A percentile compares a stretch with the other conserved stretches of the same genome.
Conservation (phyloP, 2,329 filamentous ascomycete species). For the Endoconidiophora laricicola region DNA sequence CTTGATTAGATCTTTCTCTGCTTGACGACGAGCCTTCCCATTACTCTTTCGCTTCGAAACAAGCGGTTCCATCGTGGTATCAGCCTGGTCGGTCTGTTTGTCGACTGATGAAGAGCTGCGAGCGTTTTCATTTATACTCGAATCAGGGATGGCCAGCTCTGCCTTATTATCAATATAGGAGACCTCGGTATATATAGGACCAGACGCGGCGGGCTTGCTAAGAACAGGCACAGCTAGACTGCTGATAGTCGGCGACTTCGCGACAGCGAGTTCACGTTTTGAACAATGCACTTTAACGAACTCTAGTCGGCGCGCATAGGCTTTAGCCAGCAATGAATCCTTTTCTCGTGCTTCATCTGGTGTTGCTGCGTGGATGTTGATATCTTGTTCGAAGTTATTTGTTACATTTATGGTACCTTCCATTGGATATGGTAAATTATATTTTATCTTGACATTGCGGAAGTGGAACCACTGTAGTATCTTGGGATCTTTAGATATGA, state of each 20-base stretch:
- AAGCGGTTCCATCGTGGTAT: no score
- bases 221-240: no score
- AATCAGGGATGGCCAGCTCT: no score
- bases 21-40: conserved; percentile 16
- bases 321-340: background rate
- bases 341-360: no score
- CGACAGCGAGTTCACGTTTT: no score
- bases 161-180: no score
- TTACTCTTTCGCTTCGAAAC: conserved; percentile 15
- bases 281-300: no score
- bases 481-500: background rate
- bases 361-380: background rate
- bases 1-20: conserved; percentile 13
- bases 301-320: background rate
- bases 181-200: no score
- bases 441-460: conserved; percentile 1
- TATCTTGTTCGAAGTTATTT: background rate
- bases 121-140: background rate
- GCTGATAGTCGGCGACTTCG: no score
- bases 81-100: background rate
- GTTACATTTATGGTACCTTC: conserved; percentile 2
- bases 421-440: background rate
- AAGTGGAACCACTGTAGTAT: conserved; percentile 3
- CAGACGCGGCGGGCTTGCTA: no score
- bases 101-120: background rate